Evolutionary conservation across 306 rosid species (phyloP).

Genomic region (Sophora flavescens): DNA sequence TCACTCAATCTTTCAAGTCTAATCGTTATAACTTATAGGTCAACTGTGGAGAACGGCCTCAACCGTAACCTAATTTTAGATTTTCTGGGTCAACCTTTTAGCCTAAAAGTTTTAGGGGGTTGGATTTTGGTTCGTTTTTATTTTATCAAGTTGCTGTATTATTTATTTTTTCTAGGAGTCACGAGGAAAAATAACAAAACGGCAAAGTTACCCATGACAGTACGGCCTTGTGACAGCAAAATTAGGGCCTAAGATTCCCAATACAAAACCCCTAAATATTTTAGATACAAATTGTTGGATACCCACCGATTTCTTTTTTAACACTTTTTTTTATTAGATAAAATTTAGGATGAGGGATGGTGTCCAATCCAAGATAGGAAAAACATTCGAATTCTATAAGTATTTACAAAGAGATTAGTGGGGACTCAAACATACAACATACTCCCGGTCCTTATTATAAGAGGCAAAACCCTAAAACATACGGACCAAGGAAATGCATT

Average conservation of each 20-base stretch:
- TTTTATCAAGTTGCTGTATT: neutral
- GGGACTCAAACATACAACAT: too few species aligned
- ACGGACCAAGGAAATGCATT: too few species aligned
- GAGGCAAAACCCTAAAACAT: too few species aligned
- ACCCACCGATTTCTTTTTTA: too few species aligned
- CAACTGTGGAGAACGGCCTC: neutral
- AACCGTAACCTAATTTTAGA: neutral
- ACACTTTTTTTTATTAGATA: too few species aligned
- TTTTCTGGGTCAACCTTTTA: neutral
- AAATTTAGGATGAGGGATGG: too few species aligned
- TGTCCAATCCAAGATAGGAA: too few species aligned
- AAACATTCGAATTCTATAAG: too few species aligned
- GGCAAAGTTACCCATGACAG: neutral
- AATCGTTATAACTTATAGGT: neutral
- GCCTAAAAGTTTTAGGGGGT: too few species aligned
- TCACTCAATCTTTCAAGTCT: neutral
- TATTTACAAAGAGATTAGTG: too few species aligned
- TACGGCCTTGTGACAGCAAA: neutral
- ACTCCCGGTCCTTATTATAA: too few species aligned
- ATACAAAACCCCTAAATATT: neutral
- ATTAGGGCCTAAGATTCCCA: constrained; percentile 1
- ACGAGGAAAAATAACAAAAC: neutral
- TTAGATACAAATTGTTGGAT: neutral
- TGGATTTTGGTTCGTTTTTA: neutral
- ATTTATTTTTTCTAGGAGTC: neutral